Base-by-base conservation (phyloP, 2,329 filamentous ascomycete species). In the Mycogone perniciosa region DNA sequence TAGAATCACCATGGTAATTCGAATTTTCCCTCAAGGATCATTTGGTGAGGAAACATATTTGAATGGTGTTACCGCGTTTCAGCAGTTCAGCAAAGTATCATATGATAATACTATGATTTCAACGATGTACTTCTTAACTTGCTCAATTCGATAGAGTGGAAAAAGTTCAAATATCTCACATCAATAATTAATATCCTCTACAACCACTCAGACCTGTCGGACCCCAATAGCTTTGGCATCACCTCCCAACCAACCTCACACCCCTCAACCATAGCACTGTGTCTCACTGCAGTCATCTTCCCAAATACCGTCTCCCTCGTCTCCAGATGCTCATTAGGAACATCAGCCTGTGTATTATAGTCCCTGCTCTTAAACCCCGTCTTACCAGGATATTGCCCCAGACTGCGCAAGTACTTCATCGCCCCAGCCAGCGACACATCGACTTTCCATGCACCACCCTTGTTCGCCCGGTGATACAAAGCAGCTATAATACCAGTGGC, bases 341-440 rank as follows among this genome's bases (percentile, higher is more conserved):
- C 72, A 30, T 65, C 58, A 0, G 56, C 51, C 0, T 65, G 54
- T 4, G 52, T 56, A 6, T 58, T 56, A 33, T 64, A 66, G 51
- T 72, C 65, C 8, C 50, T 56, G 4, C 59, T 59, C 2, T 70
- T 57, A 40, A 80, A 81, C 0, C 76, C 76, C 2, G 57, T 64
- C 1, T 56, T 59, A 0, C 68, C 75, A 4, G 67, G 62, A 54
- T 72, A 74, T 51, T 77, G 78, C 0, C 79, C 79, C 10, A 83
- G 57, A 31, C 75, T 78, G 30, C 76, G 67, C 35, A 82, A 59
- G 59, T 81, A 82, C 56, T 75, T 79, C 75, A 76, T 76, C 3
- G 72, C 69, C 1, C 75, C 78, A 0, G 76, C 79, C 3, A 83
- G 66, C 6, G 76, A 80, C 1, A 81, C 77, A 30, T 77, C 67